Conservation (phyloP, 768 basidiomycete genomes). For the Suillus ampliporus region DNA sequence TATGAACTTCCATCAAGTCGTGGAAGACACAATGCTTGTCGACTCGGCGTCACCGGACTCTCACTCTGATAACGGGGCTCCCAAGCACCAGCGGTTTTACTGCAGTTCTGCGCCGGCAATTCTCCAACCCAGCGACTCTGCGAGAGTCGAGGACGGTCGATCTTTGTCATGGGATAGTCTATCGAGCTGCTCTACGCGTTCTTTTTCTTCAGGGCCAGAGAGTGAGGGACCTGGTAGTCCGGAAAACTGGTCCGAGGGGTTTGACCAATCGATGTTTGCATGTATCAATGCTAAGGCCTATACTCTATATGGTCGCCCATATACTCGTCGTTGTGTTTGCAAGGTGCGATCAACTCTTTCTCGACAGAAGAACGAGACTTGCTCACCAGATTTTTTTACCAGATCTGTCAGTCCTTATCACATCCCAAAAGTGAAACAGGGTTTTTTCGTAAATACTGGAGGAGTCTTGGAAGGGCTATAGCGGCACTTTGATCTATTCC, state of each 20-base stretch:
- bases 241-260: conserved; percentile 44
- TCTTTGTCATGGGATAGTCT: background rate
- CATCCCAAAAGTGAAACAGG: background rate
- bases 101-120: background rate
- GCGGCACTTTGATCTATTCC: background rate
- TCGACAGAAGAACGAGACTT: background rate
- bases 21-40: no score
- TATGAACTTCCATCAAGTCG: background rate
- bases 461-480: background rate
- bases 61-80: background rate
- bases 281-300: background rate
- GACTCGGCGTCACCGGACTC: conserved; percentile 1
- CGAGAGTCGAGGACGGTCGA: background rate
- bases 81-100: background rate
- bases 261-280: background rate
- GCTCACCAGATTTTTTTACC: background rate
- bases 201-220: conserved; percentile 16
- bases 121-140: background rate
- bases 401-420: background rate
- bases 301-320: background rate
- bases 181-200: background rate
- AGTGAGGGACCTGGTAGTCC: conserved; percentile 56
- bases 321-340: background rate
- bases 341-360: background rate
- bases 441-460: background rate